phyloP scores from a whole-genome alignment of 805 yeast genomes.

The Deakozyma indianensis region DNA sequence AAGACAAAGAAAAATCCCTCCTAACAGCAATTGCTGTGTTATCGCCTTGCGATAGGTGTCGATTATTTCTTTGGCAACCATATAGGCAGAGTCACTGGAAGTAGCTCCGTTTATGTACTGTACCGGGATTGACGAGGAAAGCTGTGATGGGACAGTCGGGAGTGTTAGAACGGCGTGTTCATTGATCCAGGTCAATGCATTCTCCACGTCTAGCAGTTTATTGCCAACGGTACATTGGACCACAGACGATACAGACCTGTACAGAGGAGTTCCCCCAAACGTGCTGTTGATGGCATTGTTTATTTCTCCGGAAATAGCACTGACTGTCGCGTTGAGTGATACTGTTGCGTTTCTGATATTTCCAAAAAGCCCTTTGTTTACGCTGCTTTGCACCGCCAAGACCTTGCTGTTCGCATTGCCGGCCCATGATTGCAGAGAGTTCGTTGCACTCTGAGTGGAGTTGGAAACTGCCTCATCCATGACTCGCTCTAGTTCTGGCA shows the following conservation, averaged over 20 bases:
- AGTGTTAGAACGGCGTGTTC: neutral
- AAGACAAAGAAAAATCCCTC: neutral
- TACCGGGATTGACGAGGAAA: too few relatives aligned
- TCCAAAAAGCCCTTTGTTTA: neutral
- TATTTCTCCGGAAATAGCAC: neutral
- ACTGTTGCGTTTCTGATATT: neutral
- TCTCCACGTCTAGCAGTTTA: neutral
- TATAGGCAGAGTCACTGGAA: neutral
- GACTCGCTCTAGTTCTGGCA: neutral
- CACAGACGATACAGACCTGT: neutral
- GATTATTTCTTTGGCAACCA: neutral
- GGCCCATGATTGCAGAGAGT: neutral
- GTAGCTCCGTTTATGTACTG: neutral
- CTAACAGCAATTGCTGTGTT: neutral
- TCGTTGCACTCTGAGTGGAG: neutral
- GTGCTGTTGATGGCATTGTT: neutral
- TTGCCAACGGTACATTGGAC: neutral
- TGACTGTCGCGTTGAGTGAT: neutral
- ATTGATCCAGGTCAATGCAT: neutral
- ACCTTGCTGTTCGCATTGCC: neutral
- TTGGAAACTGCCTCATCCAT: neutral
- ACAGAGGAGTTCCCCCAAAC: neutral
- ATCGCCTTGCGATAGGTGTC: neutral
- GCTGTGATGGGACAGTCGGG: neutral
- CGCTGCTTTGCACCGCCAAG: neutral